phyloP scores from a whole-genome alignment of 192 early-diverging fungal genomes.

The Coemansia sp. region DNA sequence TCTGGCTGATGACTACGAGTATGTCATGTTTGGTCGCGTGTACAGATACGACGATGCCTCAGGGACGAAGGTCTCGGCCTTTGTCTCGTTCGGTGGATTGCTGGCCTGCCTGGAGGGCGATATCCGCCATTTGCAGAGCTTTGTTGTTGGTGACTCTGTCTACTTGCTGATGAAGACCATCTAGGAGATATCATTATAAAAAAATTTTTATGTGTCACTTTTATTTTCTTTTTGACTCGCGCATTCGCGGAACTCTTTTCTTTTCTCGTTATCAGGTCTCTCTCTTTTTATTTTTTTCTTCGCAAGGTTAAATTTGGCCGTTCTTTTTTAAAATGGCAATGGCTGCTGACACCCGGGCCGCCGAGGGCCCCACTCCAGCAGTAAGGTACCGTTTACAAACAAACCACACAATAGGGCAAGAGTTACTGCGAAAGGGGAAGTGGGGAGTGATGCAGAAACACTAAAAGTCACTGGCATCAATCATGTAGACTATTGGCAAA shows the following conservation, averaged over 20 bases:
- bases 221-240: neutral
- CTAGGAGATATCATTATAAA: slow-evolving; percentile 1
- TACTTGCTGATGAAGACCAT: slow-evolving; percentile 80
- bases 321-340: slow-evolving; percentile 1
- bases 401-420: neutral
- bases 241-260: neutral
- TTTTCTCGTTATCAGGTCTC: neutral
- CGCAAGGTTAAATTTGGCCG: neutral
- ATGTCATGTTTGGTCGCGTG: slow-evolving; percentile 97
- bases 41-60: slow-evolving; percentile 90
- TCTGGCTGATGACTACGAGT: slow-evolving; percentile 95
- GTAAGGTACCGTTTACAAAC: slow-evolving; percentile 19
- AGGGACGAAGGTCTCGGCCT: slow-evolving; percentile 71
- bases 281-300: neutral
- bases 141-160: slow-evolving; percentile 84
- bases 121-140: slow-evolving; percentile 73
- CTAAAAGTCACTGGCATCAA: neutral
- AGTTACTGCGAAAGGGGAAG: neutral
- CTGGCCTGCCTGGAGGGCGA: slow-evolving; percentile 88
- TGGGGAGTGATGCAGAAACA: neutral
- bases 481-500: slow-evolving; percentile 40
- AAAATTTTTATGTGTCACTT: neutral
- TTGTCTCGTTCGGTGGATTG: slow-evolving; percentile 88
- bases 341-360: neutral
- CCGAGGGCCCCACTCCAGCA: slow-evolving; percentile 23